A percentile compares a stretch with the other conserved stretches of the same genome.
phyloP scores from a whole-genome alignment of 208 protist species.

The Trichomonas vaginalis region DNA sequence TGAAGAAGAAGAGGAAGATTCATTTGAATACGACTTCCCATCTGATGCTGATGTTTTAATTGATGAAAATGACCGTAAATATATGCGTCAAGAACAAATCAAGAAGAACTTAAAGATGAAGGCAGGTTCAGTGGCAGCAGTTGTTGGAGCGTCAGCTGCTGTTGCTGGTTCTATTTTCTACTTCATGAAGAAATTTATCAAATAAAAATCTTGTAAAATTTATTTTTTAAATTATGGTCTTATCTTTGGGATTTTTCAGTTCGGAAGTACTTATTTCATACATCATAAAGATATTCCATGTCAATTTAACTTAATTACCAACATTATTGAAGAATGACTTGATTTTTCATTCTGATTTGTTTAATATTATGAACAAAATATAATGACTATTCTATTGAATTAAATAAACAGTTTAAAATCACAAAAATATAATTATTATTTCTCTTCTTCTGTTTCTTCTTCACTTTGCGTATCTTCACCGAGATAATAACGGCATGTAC shows the following conservation, averaged over 20 bases:
- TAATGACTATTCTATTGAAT: too few relatives aligned
- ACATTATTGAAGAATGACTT: too few relatives aligned
- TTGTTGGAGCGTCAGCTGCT: neutral
- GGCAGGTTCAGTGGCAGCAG: neutral
- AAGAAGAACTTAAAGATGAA: neutral
- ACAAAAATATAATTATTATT: too few relatives aligned
- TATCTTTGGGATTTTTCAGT: too few relatives aligned
- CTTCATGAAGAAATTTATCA: neutral
- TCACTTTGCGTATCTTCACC: neutral
- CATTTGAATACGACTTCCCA: neutral
- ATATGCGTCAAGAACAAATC: neutral
- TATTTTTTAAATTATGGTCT: too few relatives aligned
- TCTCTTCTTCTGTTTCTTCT: too few relatives aligned
- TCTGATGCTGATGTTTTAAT: neutral
- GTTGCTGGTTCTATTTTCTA: neutral
- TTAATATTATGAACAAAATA: too few relatives aligned
- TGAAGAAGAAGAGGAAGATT: neutral
- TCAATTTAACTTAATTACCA: too few relatives aligned
- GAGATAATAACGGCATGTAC: neutral
- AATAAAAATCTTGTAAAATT: neutral
- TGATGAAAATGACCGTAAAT: neutral
- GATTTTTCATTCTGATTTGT: too few relatives aligned
- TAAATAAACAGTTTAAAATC: too few relatives aligned
- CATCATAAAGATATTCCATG: too few relatives aligned
- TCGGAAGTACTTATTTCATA: too few relatives aligned